A percentile compares a stretch with the other conserved stretches of the same genome.
Conservation (phyloP, 306 rosid species). For the Quercus agrifolia region DNA sequence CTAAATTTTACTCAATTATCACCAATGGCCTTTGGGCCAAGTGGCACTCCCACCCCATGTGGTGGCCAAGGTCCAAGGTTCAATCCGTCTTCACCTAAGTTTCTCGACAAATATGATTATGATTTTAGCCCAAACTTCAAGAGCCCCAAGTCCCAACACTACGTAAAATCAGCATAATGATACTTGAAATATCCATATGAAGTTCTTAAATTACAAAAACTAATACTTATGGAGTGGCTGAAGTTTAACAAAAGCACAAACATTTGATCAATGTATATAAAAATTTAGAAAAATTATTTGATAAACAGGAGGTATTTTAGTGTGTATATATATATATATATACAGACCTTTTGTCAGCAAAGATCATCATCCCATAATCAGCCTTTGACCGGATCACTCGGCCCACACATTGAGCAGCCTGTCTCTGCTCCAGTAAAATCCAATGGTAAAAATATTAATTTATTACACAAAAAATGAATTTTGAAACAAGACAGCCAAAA, state of each 20-base stretch:
- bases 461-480: background rate
- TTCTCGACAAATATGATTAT: background rate
- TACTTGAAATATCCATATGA: background rate
- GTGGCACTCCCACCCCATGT: too few species aligned
- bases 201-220: background rate
- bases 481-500: slow-evolving; percentile 5
- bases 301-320: background rate
- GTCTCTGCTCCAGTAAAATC: slow-evolving; percentile 58
- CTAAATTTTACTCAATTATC: background rate
- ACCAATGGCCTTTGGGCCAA: too few species aligned
- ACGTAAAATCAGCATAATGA: background rate
- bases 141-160: background rate
- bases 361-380: slow-evolving; percentile 98
- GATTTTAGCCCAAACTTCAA: background rate
- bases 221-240: background rate
- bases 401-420: slow-evolving; percentile 98
- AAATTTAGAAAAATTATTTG: background rate
- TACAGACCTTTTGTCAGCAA: slow-evolving; percentile 88
- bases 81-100: background rate
- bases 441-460: slow-evolving; percentile 4
- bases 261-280: background rate
- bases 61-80: too few species aligned
- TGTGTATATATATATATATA: background rate
- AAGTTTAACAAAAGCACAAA: background rate
- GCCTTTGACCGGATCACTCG: slow-evolving; percentile 96